A percentile compares a stretch with the other conserved stretches of the same genome.
Conservation (phyloP, 805 yeast genomes). For the Nakazawaea ishiwadae region DNA sequence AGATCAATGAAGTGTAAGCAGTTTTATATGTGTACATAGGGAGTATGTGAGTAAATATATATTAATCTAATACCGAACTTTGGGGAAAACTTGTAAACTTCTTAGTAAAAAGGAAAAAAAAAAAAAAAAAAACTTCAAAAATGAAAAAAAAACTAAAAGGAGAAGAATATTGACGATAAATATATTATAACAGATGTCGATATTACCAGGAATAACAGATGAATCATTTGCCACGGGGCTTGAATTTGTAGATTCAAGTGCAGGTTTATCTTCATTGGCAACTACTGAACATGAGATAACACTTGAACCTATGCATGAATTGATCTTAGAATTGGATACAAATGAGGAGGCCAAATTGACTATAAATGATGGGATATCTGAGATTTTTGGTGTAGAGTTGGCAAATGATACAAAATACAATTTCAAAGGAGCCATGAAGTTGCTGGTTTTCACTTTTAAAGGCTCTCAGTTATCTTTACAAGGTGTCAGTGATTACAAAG, state of each 20-base stretch:
- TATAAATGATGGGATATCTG: slow-evolving; percentile 68
- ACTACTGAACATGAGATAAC: neutral
- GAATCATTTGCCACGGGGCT: slow-evolving; percentile 1
- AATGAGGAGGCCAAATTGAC: slow-evolving; percentile 46
- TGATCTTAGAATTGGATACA: slow-evolving; percentile 70
- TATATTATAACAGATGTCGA: no score
- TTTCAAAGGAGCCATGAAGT: slow-evolving; percentile 47
- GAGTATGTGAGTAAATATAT: no score
- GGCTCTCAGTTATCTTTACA: slow-evolving; percentile 62
- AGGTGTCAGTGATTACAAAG: slow-evolving; percentile 46
- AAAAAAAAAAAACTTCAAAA: no score
- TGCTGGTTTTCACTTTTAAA: slow-evolving; percentile 54
- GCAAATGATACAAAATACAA: slow-evolving; percentile 62
- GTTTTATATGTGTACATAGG: neutral
- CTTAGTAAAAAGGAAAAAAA: no score
- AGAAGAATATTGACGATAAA: no score
- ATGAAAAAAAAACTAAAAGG: no score
- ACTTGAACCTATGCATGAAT: slow-evolving; percentile 42
- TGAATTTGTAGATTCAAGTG: slow-evolving; percentile 2
- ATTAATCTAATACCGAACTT: no score
- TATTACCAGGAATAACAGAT: slow-evolving; percentile 10
- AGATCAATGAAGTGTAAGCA: neutral
- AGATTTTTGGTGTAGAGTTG: slow-evolving; percentile 89
- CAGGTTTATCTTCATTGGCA: neutral
- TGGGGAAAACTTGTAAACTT: no score